Evolutionary conservation across 495 filamentous ascomycete genomes (phyloP).

Genomic region (Penicillium silybi): DNA sequence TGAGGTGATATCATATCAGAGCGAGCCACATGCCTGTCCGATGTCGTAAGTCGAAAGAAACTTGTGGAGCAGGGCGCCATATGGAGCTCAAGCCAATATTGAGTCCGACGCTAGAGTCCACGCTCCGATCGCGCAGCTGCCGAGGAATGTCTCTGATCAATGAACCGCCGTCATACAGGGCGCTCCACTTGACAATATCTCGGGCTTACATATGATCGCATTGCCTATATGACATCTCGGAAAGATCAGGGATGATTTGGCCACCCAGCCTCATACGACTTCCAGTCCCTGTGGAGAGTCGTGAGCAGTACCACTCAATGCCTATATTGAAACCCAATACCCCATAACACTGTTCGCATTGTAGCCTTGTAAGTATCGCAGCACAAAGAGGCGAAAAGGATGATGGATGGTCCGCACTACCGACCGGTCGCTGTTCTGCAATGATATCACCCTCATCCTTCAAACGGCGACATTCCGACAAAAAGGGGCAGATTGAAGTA

Average conservation of each 20-base stretch:
- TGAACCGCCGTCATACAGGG: not conserved
- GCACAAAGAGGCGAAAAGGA: not conserved
- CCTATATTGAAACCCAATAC: not conserved
- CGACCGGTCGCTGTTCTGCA: not conserved
- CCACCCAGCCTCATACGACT: not conserved
- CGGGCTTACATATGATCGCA: not conserved
- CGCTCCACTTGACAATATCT: not conserved
- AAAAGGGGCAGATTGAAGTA: not conserved
- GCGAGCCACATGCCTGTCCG: not conserved
- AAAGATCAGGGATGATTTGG: not conserved
- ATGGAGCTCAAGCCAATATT: constrained; percentile 1
- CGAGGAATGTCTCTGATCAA: not conserved
- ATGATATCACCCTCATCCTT: constrained; percentile 1
- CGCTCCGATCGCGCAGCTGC: not conserved
- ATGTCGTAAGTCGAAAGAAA: constrained; percentile 6
- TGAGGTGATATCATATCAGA: constrained; percentile 14
- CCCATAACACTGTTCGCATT: not conserved
- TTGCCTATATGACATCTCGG: not conserved
- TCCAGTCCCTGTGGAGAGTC: not conserved
- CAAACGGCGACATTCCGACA: not conserved
- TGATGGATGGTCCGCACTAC: not conserved
- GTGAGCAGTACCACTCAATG: not conserved
- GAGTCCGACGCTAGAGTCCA: not conserved
- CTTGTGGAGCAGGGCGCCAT: not conserved
- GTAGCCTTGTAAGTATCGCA: not conserved